Base-by-base conservation (phyloP, 169 alveolate genomes). In the Pseudocohnilembus persalinus region DNA sequence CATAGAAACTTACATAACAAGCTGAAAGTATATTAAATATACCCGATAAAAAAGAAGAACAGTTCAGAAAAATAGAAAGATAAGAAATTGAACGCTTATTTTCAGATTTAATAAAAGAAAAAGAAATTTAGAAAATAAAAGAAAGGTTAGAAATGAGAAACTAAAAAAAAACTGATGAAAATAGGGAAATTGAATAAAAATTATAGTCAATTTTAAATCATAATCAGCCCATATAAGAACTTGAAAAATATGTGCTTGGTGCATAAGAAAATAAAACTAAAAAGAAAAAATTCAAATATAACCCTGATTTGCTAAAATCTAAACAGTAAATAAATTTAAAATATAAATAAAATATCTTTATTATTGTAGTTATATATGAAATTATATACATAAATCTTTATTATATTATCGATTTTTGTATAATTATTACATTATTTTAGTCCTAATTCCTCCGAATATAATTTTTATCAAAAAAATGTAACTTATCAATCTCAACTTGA, bases 191-290 rank as follows among this genome's bases (percentile, higher is more conserved):
- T 29, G 49, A 25, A 49, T n/a, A 79, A 79, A 64, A 73, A n/a
- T 79, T 79, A 29, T 73, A 49, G 26, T 35, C n/a, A 63, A 72
- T 79, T n/a, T 49, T 79, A 0, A 79, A 79, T 35, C 35, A 73
- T 29, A 30, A n/a, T 25, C 31, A 79, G 30, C 84, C 84, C 28
- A 73, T 79, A 16, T 49, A 79, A 64, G 84, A 79, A 29, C 63
- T 79, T 0, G 49, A 63, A 63, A 79, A 79, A 25, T 79, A 35
- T 34, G 49, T 79, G 30, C 63, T 79, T 29, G 73, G 68, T 49
- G 20, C 68, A 11, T 4, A 49, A 11, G 68, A 49, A 11, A 11
- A 49, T 4, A 4, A 49, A 49, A 11, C 68, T 11, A 20, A 49
- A 49, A 49, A 49, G 68, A 49, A 49, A 49, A 49, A 49, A 49